Evolutionary conservation across 2,329 filamentous ascomycete genomes (phyloP), one percentile per base, ranked within the genome.

Genomic region (Xylariaceae sp.): DNA sequence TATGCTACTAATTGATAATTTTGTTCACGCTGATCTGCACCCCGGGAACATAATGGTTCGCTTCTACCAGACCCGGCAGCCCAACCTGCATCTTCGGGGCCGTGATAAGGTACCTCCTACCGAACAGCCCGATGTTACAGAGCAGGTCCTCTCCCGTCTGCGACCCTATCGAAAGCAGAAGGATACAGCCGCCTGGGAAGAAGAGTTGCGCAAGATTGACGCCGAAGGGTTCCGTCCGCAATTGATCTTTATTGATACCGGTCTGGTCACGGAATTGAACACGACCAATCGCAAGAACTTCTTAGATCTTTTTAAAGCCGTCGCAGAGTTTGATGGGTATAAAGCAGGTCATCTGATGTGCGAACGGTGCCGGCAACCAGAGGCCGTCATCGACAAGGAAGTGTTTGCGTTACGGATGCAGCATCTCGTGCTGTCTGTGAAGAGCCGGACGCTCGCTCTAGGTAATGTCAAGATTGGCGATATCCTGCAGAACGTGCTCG

Each of bases 1-100:
- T 69, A 99, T 99, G 94, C 78, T 99, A 13, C 81, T 99, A 10
- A 88, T 99, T 45, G 94, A 99, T 74, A 99, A 99, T 73, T 99
- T 99, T 73, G 88, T 97, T 30, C 94, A 99, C 71, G 93, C 94
- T 4, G 94, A 99, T 72, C 78, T 99, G 35, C 94, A 99, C 72
- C 94, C 94, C 0, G 94, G 94, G 30, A 99, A 99, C 73, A 97
- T 99, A 75, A 97, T 99, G 92, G 93, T 99, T 51, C 91, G 95
- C 64, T 99, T 99, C 77, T 97, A 97, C 75, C 87, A 93, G 69
- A 86, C 92, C 0, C 85, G 86, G 11, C 82, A 87, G 62, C 83
- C 93, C 0, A 84, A 88, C 53, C 77, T 95, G 0, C 78, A 80
- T 18, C 76, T 87, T 34, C 70, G 66, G 11, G 58, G 70, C 4